Conservation (phyloP, 73 alveolate genomes). For the Tetrahymena elliotti region DNA sequence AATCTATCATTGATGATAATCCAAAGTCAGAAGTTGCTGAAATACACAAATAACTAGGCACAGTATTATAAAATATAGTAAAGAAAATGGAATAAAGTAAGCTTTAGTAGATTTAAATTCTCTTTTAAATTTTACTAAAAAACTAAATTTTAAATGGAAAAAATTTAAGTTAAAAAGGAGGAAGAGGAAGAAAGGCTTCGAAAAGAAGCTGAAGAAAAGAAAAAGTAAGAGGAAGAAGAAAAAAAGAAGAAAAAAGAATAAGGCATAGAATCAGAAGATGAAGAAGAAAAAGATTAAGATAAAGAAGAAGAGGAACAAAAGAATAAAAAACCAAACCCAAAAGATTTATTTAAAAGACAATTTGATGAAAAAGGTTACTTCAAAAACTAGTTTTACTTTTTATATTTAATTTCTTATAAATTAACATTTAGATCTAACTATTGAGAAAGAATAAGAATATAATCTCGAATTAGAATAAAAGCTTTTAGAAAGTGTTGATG, state of each 20-base stretch:
- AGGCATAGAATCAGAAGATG: background rate
- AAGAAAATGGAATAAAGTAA: background rate
- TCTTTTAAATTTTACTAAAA: no score
- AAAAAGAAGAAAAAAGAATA: background rate
- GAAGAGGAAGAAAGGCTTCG: background rate
- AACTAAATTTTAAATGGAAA: background rate
- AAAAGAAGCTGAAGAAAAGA: background rate
- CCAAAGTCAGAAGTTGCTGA: background rate
- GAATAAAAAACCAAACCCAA: background rate
- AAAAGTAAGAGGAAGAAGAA: background rate
- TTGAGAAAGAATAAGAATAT: background rate
- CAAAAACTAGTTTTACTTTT: background rate
- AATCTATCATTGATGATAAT: background rate
- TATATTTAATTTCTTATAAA: background rate
- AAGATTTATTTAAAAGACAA: background rate
- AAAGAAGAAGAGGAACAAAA: background rate
- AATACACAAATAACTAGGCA: background rate
- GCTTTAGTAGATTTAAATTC: no score
- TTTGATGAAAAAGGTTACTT: background rate
- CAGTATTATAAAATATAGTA: background rate
- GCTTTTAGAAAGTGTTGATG: background rate
- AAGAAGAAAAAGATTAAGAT: background rate
- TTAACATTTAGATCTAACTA: background rate
- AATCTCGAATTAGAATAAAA: background rate
- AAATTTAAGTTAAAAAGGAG: background rate